Base-by-base conservation (phyloP, 2,329 filamentous ascomycete species). In the Gnomoniopsis smithogilvyi region DNA sequence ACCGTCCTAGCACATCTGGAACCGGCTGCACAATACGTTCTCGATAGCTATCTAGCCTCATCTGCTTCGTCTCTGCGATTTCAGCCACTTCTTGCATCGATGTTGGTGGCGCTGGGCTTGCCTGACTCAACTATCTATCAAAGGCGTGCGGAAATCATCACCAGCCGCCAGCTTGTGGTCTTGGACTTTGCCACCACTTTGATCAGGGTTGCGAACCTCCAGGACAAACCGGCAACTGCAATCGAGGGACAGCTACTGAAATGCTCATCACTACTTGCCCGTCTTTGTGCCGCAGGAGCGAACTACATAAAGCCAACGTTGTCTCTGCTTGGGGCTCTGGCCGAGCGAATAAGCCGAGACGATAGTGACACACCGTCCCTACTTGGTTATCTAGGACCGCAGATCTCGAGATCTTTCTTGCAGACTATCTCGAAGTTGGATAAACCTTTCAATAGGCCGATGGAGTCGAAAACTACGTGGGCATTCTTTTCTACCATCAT, bases 311-410 rank as follows among this genome's bases (percentile, higher is more conserved):
- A 80, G 15, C 81, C 87, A 2, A 83, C 89, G 1, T 80, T 93
- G 34, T 79, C 81, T 26, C 76, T 97, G 2, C 77, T 96, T 8
- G 87, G 92, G 62, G 84, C 87, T 12, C 75, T 96, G 19, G 86
- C 96, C 30, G 80, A 87, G 47, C 87, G 83, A 64, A 88, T 89
- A 24, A 85, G 87, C 24, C 84, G 84, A 62, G 76, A 80, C 17
- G 76, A 82, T 33, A 81, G 80, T n/a, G 92, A 97, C 65, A 92
- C 93, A 1, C 91, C 92, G n/a, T 97, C 94, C 7, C 80, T 99
- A n/a, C 84, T 99, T 22, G 93, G 93, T 34, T 92, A 96, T 69
- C 79, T 99, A 7, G 92, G 92, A 1, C 83, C 91, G 11, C 86
- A 91, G 57, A 87, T 91, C 10, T 91, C 93, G 12, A 92, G 91